Evolutionary conservation across 495 filamentous ascomycete species (phyloP).

Genomic region (Chaetomium fimeti): DNA sequence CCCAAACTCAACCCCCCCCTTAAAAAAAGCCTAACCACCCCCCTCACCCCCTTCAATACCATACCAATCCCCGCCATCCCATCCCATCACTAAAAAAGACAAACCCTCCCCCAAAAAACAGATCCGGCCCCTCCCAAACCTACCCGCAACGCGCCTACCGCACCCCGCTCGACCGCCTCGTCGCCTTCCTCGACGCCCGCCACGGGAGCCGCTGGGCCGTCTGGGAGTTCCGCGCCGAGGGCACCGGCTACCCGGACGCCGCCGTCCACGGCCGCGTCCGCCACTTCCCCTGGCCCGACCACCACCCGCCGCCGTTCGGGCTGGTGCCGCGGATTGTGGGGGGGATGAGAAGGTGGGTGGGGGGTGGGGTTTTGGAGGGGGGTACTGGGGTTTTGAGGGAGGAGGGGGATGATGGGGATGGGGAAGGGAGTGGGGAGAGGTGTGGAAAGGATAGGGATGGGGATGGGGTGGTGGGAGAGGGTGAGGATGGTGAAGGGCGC

Average conservation of each 20-base stretch:
- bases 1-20: not conserved
- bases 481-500: too few relatives aligned
- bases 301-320: conserved; percentile 92
- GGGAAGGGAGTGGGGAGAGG: not conserved
- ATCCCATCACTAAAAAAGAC: not conserved
- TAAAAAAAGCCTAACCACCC: too few relatives aligned
- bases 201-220: conserved; percentile 85
- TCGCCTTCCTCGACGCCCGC: conserved; percentile 79
- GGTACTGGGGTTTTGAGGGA: not conserved
- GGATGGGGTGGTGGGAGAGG: not conserved
- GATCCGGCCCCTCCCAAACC: conserved; percentile 81
- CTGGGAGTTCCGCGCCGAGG: conserved; percentile 96
- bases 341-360: conserved; percentile 84
- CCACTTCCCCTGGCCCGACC: conserved; percentile 95
- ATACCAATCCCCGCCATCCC: not conserved
- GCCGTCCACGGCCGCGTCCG: conserved; percentile 80
- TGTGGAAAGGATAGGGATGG: not conserved
- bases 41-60: too few relatives aligned
- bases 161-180: conserved; percentile 81
- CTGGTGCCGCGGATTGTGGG: conserved; percentile 85
- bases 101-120: conserved; percentile 17
- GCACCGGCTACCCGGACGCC: conserved; percentile 87
- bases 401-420: not conserved
- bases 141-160: conserved; percentile 90
- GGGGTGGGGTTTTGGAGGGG: conserved; percentile 43